Base-by-base conservation (phyloP, 192 early-diverging fungal genomes). In the Lunasporangiospora selenospora region DNA sequence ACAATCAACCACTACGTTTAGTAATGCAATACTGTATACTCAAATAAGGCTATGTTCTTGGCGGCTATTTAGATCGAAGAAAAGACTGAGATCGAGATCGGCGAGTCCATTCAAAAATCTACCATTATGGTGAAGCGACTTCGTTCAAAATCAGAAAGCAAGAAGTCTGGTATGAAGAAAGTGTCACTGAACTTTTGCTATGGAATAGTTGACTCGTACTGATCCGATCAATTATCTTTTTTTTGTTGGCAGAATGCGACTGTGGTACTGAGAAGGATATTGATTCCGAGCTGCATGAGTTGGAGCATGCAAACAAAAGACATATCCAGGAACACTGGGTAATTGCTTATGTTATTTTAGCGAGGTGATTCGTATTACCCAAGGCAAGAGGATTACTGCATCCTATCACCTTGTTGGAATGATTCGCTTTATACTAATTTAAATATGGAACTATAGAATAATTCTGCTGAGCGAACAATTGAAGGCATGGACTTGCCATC, bases 111-210 rank as follows among this genome's bases (percentile, higher is more conserved):
- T 4, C 69, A 73, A 53, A 73, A 73, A 42, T 73, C 69, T 10
- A 58, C 69, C n/a, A 73, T 73, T 4, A 73, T 73, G 60, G 53
- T 73, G 34, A 73, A 73, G 18, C 61, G 69, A 42, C 19, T 73
- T 3, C 45, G 69, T 2, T 63, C 69, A 31, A 73, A 73, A 50
- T 73, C 69, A 11, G 69, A 63, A 21, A 58, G 54, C 36, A 73
- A 58, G 19, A 58, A 58, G 30, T 45, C 49, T 12, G 60, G 69
- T 73, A 73, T 2, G 45, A 16, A 7, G 33, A 21, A 6, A 32
- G 27, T 43, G 39, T 16, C 18, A 18, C 30, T 43, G 10, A 8
- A 4, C 21, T 27, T 50, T 34, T 15, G 27, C 30, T n/a, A 29
- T 10, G 26, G 13, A 50, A 12, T 32, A 6, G 15, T n/a, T 1